These are phyloP conservation scores for Aspergillus carlsbadensis DNA, from an alignment of 495 filamentous ascomycete species.

Conservation along the genomic window DNA sequence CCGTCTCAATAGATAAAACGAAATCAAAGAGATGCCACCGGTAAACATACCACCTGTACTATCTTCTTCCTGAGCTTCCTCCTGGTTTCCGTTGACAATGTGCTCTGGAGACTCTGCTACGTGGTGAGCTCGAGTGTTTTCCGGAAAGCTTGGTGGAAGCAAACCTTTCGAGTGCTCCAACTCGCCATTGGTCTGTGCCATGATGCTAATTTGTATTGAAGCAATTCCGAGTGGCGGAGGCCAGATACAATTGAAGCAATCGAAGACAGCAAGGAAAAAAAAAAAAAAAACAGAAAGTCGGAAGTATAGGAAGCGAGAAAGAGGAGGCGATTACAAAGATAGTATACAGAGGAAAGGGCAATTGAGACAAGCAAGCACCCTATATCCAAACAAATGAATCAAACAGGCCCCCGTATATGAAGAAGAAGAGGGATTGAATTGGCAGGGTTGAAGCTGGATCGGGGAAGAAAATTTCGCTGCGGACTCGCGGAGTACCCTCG, in stretches of 20 bases:
- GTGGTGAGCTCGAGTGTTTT: slow-evolving; percentile 21
- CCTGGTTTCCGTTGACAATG: slow-evolving; percentile 35
- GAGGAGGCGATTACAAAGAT: slow-evolving; percentile 28
- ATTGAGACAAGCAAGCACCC: slow-evolving; percentile 38
- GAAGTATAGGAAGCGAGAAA: slow-evolving; percentile 20
- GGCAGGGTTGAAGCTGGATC: slow-evolving; percentile 26
- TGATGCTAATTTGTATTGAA: slow-evolving; percentile 21
- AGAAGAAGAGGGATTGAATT: slow-evolving; percentile 21
- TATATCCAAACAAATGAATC: slow-evolving; percentile 30
- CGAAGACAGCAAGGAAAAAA: slow-evolving; percentile 16
- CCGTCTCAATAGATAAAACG: too few relatives aligned
- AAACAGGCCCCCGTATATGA: slow-evolving; percentile 37
- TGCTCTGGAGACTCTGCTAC: slow-evolving; percentile 37
- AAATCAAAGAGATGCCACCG: too few relatives aligned
- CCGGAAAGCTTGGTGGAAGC: slow-evolving; percentile 15
- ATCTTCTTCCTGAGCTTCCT: slow-evolving; percentile 40
- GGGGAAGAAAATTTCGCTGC: slow-evolving; percentile 46
- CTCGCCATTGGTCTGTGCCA: slow-evolving; percentile 46
- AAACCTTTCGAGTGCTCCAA: slow-evolving; percentile 44
- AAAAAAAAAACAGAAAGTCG: slow-evolving; percentile 23
- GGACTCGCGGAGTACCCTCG: slow-evolving; percentile 45
- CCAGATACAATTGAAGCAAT: slow-evolving; percentile 9
- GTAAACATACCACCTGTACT: slow-evolving; percentile 37
- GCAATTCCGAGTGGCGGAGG: too few relatives aligned
- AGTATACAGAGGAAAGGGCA: slow-evolving; percentile 43